Percentiles rank a stretch among this genome's conserved stretches.
Conservation (phyloP, 805 yeast species). For the Nakazawaea molendinolei region DNA sequence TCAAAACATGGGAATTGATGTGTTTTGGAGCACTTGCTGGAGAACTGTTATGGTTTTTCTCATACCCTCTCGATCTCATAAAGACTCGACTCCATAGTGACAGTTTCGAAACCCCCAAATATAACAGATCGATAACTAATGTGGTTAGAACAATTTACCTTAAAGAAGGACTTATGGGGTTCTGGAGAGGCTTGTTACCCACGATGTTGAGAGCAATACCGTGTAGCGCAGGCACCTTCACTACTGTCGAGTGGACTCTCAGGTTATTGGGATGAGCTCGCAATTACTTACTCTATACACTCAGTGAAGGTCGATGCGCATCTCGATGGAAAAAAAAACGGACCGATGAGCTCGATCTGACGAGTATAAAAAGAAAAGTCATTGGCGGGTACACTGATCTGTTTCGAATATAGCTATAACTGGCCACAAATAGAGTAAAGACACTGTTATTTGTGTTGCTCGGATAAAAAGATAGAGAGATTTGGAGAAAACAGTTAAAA, state of each 20-base stretch:
- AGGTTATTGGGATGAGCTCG: constrained; percentile 41
- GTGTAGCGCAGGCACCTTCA: constrained; percentile 70
- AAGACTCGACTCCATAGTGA: constrained; percentile 50
- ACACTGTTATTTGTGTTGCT: too few species aligned
- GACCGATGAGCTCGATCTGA: too few species aligned
- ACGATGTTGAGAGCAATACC: constrained; percentile 56
- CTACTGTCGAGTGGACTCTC: constrained; percentile 64
- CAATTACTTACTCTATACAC: too few species aligned
- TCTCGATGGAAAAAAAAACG: too few species aligned
- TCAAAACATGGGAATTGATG: constrained; percentile 50
- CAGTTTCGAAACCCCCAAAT: constrained; percentile 35
- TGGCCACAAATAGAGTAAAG: too few species aligned
- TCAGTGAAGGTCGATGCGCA: too few species aligned
- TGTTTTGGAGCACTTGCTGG: constrained; percentile 60
- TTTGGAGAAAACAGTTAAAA: too few species aligned
- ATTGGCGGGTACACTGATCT: too few species aligned
- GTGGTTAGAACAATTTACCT: constrained; percentile 34
- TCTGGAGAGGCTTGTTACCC: constrained; percentile 59
- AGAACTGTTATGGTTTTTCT: constrained; percentile 55
- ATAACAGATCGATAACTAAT: constrained; percentile 29
- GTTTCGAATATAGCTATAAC: too few species aligned
- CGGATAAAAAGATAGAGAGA: too few species aligned
- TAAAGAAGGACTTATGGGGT: constrained; percentile 41
- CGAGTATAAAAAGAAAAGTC: too few species aligned
- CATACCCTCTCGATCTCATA: constrained; percentile 48